Evolutionary conservation across 371 early-diverging fungal species (phyloP), one percentile per base, ranked within the genome.

Genomic region (Actinomortierella ambigua): DNA sequence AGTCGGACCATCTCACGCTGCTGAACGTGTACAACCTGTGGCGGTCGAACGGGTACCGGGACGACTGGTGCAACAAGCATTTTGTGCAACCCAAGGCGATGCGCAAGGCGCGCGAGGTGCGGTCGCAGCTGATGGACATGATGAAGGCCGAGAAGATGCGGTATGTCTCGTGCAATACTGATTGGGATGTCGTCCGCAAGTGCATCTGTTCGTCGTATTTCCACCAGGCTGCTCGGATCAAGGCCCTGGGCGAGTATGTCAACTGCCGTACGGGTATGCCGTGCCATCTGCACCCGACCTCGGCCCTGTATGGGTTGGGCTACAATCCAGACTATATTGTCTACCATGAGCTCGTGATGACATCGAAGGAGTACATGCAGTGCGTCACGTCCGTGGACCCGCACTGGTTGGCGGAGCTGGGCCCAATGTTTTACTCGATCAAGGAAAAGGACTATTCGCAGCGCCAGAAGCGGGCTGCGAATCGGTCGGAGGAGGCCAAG

Each of bases 321-420:
- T 90, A 92, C 82, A 92, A 91, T 52, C 98, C 99, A 39, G 96
- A 98, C 82, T 99, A 96, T 88, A 94, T 99, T 18, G 92, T 99
- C 61, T 99, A 99, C 81, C 95, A 98, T 75, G 96, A 96, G 82
- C 83, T 98, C 61, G 96, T 98, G 26, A 84, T 97, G 83, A 98
- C 98, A 42, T 94, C 94, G 7, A 96, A 94, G 79, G 98, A 99
- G 81, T 98, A 98, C 70, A 98, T 99, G 96, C 90, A 95, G 53
- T 95, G 95, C 79, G 95, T 95, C 3, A 91, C 96, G 14, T 93
- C 95, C 2, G 93, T 99, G 56, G 97, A 97, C 67, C 95, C 96
- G 4, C 94, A 96, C 65, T 99, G 99, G 99, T 82, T 99, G 43
- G 90, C 94, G 13, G 98, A 99, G 77, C 93, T 93, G 6, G 98